Evolutionary conservation across 768 basidiomycete species (phyloP).

Genomic region (Cubamyces sp.): DNA sequence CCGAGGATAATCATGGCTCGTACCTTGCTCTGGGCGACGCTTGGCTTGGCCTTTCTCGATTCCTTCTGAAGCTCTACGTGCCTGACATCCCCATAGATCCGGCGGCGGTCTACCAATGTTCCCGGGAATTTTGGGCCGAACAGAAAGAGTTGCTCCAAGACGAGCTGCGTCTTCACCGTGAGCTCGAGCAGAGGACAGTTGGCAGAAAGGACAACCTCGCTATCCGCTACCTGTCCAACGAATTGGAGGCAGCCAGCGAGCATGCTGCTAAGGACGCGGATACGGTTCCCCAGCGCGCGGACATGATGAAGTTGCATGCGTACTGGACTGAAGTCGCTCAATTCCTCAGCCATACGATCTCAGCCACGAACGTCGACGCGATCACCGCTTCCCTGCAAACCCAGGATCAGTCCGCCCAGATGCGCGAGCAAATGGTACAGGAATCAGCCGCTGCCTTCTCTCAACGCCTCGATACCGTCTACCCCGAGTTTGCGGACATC

Average conservation of each 20-base stretch:
- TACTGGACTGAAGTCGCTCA: constrained; percentile 81
- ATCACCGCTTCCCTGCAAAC: constrained; percentile 46
- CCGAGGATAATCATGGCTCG: not conserved
- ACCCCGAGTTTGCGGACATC: constrained; percentile 75
- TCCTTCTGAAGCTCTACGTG: constrained; percentile 73
- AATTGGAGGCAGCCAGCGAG: constrained; percentile 37
- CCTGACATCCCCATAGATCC: constrained; percentile 91
- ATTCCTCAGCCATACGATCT: constrained; percentile 66
- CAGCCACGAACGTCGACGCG: constrained; percentile 50
- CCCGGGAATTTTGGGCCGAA: constrained; percentile 46
- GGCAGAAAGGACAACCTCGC: constrained; percentile 60
- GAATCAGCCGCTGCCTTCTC: constrained; percentile 78
- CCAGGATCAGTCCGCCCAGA: constrained; percentile 42
- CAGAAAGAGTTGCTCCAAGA: constrained; percentile 45
- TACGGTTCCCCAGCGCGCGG: constrained; percentile 29
- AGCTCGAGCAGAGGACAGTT: constrained; percentile 56
- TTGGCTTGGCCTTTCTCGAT: constrained; percentile 65
- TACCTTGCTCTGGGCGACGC: constrained; percentile 40
- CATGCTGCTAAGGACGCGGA: constrained; percentile 35
- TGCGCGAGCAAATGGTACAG: constrained; percentile 75
- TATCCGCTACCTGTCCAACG: constrained; percentile 47
- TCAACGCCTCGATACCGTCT: constrained; percentile 69
- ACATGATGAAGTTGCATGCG: constrained; percentile 54
- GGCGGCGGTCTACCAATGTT: constrained; percentile 60
- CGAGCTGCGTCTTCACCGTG: constrained; percentile 57